A percentile compares a stretch with the other conserved stretches of the same genome.
Conservation (phyloP, 208 protist genomes). For the Entamoeba moshkovskii region DNA sequence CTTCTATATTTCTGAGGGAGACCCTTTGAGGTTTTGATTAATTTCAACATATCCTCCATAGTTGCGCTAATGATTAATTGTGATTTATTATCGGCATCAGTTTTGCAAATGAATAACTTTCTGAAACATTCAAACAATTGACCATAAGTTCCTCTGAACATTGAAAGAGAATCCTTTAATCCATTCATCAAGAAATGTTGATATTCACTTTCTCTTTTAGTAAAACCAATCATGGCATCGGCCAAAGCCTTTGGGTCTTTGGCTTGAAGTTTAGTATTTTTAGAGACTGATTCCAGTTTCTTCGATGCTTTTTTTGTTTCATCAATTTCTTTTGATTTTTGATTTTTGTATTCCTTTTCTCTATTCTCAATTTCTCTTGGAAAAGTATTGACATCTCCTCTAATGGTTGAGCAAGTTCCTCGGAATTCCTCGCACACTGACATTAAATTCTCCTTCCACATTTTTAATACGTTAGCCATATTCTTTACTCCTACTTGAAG, state of each 20-base stretch:
- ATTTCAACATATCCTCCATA: background rate
- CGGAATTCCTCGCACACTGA: background rate
- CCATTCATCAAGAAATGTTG: background rate
- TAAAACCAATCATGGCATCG: background rate
- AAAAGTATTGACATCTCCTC: background rate
- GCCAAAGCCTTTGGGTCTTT: background rate
- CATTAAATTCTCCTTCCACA: background rate
- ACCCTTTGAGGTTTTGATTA: background rate
- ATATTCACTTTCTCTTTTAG: background rate
- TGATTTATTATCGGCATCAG: background rate
- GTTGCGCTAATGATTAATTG: background rate
- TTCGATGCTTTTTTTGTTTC: background rate
- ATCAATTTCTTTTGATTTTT: background rate
- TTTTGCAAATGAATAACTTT: background rate
- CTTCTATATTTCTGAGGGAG: background rate
- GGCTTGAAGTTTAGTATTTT: background rate
- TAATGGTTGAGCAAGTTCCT: background rate
- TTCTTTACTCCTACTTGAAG: background rate
- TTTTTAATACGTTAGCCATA: background rate
- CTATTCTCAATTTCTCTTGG: background rate
- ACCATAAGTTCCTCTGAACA: background rate
- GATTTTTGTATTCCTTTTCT: background rate
- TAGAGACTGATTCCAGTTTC: background rate
- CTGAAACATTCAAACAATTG: background rate
- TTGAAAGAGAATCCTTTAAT: background rate